These are phyloP conservation scores for Sarocladiaceae sp. DNA, from an alignment of 2,329 filamentous ascomycete species.

Conservation along the genomic window DNA sequence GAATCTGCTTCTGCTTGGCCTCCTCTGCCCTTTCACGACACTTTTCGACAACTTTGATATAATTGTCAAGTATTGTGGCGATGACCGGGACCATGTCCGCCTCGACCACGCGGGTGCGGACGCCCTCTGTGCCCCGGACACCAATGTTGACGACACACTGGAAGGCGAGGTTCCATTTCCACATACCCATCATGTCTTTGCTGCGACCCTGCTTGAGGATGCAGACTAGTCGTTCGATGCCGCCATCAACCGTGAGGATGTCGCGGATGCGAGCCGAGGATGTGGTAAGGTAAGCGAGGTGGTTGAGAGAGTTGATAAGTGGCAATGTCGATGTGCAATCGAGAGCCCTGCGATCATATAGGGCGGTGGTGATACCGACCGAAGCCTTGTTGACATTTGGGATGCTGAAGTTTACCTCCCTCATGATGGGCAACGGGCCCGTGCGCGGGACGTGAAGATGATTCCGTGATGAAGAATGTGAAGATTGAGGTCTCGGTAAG, in stretches of 20 bases:
- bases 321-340: constrained; percentile 98
- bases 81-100: constrained; percentile 99
- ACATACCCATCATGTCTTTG: constrained; percentile 99
- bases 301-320: constrained; percentile 97
- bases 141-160: constrained; percentile 99
- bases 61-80: constrained; percentile 96
- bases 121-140: constrained; percentile 88
- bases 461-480: constrained; percentile 6
- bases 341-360: constrained; percentile 94
- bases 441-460: constrained; percentile 6
- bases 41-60: constrained; percentile 93
- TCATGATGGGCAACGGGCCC: constrained; percentile 62
- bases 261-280: constrained; percentile 96
- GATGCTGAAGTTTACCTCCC: constrained; percentile 99
- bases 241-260: constrained; percentile 97
- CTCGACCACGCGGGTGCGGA: constrained; percentile 92
- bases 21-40: constrained; percentile 84
- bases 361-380: constrained; percentile 94
- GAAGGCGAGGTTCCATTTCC: constrained; percentile 99
- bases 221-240: constrained; percentile 92
- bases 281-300: constrained; percentile 96
- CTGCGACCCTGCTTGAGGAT: constrained; percentile 96
- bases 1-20: constrained; percentile 65
- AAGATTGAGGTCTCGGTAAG: background rate
- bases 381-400: constrained; percentile 99